Evolutionary conservation across 2,329 filamentous ascomycete species (phyloP), one percentile per base, ranked within the genome.

Genomic region (Aspergillus aculeatus): DNA sequence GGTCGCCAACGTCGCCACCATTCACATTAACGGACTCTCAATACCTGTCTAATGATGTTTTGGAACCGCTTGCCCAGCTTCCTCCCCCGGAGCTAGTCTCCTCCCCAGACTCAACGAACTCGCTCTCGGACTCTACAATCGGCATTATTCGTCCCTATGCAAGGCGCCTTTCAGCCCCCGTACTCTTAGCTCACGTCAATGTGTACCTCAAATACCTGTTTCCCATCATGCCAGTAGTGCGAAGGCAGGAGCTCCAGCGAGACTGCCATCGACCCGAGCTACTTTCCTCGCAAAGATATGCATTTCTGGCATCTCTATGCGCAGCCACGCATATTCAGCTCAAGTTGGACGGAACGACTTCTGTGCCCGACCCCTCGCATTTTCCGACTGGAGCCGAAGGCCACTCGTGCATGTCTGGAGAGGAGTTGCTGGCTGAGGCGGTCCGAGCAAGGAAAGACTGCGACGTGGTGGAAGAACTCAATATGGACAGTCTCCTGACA

Each of bases 381-480:
- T 58, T 71, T 16, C 67, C 71, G 80, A 72, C 82, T 78, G 64
- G 80, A 83, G 83, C 86, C 57, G 83, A 81, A 68, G 50, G 83
- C 78, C 68, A 87, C 26, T 68, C 85, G 61, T 82, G 89, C 50
- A 81, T 87, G 47, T 86, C 87, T 0, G 87, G 86, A 35, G 85
- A 86, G 55, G 76, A 89, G 44, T 78, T 92, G 51, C 78, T 92
- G 63, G 86, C 90, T 52, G 89, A 92, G 60, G 66, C 72, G 82
- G 86, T 76, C 23, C 73, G 73, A 21, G 74, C 78, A n/a, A 71
- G 78, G 32, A 73, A 73, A 41, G 71, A 74, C 23, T 75, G 74
- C 50, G 74, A 80, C 50, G 66, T 76, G 26, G 68, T 79, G 21
- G 78, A 79, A 19, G 71, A 73, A 21, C 71, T 78, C n/a, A 75